Evolutionary conservation across 164 flowering plant species (phyloP).

Genomic region (Stephania cephalantha): DNA sequence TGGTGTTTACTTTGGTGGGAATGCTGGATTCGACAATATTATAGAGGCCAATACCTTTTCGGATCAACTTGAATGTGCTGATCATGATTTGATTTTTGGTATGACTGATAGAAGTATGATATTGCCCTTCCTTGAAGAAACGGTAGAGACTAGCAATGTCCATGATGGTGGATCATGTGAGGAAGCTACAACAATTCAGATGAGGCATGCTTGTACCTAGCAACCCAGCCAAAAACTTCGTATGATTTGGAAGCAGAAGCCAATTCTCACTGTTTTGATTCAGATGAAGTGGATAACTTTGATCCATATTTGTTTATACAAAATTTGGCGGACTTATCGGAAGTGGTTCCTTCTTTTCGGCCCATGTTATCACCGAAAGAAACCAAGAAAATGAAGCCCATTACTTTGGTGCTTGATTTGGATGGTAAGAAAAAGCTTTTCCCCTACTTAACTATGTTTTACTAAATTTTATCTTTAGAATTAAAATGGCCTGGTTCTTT

Average conservation of each 20-base stretch:
- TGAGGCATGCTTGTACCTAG: conserved; percentile 45
- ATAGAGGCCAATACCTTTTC: conserved; percentile 26
- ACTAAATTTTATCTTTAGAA: not conserved
- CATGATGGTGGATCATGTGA: conserved; percentile 28
- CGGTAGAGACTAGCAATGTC: conserved; percentile 31
- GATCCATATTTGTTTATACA: conserved; percentile 60
- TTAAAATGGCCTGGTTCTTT: not conserved
- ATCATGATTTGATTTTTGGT: conserved; percentile 47
- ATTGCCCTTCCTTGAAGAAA: conserved; percentile 60
- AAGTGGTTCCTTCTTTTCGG: conserved; percentile 35
- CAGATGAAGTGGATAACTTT: conserved; percentile 46
- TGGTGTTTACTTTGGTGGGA: conserved; percentile 39
- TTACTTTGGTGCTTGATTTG: conserved; percentile 93
- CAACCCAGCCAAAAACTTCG: conserved; percentile 49
- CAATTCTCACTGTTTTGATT: conserved; percentile 23
- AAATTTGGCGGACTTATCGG: conserved; percentile 59
- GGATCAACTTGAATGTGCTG: not conserved
- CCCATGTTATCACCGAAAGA: conserved; percentile 40
- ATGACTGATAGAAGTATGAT: conserved; percentile 51
- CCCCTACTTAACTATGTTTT: not conserved
- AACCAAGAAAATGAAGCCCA: conserved; percentile 38
- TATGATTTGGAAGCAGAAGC: conserved; percentile 36
- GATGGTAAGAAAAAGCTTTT: conserved; percentile 60
- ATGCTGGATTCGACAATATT: conserved; percentile 25
- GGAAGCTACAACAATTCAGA: conserved; percentile 30